These are phyloP conservation scores for Talaromyces funiculosus DNA, from an alignment of 2,329 filamentous ascomycete genomes.

Conservation along the genomic window DNA sequence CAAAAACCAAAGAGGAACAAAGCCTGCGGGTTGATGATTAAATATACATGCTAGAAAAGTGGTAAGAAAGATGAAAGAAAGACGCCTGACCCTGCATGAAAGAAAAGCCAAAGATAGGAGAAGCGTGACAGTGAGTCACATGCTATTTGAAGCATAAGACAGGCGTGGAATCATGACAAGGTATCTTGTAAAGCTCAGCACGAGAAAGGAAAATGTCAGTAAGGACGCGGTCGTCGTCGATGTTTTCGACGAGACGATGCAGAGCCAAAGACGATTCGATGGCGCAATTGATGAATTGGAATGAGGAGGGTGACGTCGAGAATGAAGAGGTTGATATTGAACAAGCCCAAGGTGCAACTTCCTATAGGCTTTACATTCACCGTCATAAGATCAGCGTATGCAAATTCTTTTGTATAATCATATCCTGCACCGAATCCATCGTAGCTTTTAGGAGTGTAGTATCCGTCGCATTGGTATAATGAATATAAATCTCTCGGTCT, in stretches of 20 bases:
- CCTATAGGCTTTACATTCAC: neutral
- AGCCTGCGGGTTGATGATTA: constrained; percentile 10
- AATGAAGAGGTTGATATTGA: neutral
- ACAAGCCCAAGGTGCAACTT: neutral
- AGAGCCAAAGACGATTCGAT: neutral
- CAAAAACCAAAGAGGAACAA: neutral
- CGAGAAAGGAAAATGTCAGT: neutral
- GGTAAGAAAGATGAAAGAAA: neutral
- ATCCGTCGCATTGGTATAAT: constrained; percentile 57
- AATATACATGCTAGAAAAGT: constrained; percentile 12
- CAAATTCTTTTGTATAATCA: constrained; percentile 79
- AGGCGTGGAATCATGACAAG: constrained; percentile 33
- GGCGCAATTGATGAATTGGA: too few relatives aligned
- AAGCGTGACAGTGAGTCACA: constrained; percentile 16
- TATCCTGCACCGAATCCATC: constrained; percentile 80
- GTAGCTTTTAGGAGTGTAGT: constrained; percentile 78
- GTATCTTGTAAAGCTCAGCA: constrained; percentile 22
- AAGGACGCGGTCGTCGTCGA: neutral
- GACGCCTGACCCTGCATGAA: constrained; percentile 4
- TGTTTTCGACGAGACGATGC: neutral
- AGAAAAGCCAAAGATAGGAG: constrained; percentile 17
- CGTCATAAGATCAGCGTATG: constrained; percentile 68
- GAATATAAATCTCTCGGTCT: constrained; percentile 53
- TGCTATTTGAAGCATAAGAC: constrained; percentile 20
- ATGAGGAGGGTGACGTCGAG: neutral